Evolutionary conservation across 768 basidiomycete species (phyloP).

Genomic region (Leucocoprinus leucothites): DNA sequence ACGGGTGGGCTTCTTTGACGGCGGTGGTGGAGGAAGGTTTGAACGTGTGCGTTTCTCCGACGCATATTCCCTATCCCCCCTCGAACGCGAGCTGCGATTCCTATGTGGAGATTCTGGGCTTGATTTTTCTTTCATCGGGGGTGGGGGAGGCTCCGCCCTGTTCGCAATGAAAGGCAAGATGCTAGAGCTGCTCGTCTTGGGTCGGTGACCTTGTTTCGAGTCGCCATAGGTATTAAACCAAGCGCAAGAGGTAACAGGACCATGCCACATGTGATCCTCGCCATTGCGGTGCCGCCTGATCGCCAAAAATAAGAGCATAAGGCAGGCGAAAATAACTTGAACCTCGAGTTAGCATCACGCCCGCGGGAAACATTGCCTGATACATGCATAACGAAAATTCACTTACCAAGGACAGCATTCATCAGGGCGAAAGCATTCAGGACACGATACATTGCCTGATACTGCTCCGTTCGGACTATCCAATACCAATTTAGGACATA

Average conservation of each 20-base stretch:
- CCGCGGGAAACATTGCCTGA: background rate
- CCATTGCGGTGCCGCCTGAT: conserved; percentile 40
- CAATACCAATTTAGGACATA: conserved; percentile 8
- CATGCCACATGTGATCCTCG: conserved; percentile 62
- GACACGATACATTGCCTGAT: conserved; percentile 86
- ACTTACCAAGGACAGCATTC: conserved; percentile 68
- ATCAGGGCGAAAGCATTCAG: conserved; percentile 78
- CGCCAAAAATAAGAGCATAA: conserved; percentile 38
- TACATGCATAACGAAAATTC: background rate
- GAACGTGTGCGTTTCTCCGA: conserved; percentile 6
- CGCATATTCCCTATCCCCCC: conserved; percentile 17
- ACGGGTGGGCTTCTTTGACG: conserved; percentile 22
- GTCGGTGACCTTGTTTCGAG: conserved; percentile 28
- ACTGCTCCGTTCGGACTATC: conserved; percentile 80
- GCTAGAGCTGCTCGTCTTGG: conserved; percentile 34
- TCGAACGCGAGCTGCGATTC: conserved; percentile 18
- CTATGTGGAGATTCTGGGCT: conserved; percentile 24
- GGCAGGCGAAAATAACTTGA: conserved; percentile 35
- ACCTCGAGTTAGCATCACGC: conserved; percentile 7
- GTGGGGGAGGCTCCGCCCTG: conserved; percentile 17
- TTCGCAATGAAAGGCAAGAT: conserved; percentile 33
- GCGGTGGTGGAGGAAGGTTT: background rate
- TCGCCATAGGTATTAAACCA: conserved; percentile 62
- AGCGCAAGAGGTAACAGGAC: conserved; percentile 65
- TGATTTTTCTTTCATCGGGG: conserved; percentile 18